Evolutionary conservation across 352 stramenopile species (phyloP), one percentile per base, ranked within the genome.

Genomic region (Aphanomyces stellatus): DNA sequence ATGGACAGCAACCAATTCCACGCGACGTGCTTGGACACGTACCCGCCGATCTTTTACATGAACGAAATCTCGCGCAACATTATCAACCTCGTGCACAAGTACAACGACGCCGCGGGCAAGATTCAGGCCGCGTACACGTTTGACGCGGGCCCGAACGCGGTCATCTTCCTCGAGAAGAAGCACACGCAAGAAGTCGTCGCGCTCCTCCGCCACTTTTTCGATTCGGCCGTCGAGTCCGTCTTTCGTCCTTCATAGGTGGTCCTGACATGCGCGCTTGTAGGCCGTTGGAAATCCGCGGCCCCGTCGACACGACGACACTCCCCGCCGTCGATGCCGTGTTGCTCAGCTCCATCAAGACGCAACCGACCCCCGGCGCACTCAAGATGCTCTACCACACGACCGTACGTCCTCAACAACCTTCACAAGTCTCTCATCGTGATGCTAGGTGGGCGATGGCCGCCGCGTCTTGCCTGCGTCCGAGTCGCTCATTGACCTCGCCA

Each of bases 1-100:
- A 83, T 93, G 69, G 97, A 99, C 79, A 95, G 85, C 65, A 99
- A 99, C 81, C 93, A 99, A 72, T 99, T 99, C 75, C 97, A 99
- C 78, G 91, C 96, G 40, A 98, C 90, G 33, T 99, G 97, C 73
- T 80, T 99, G 11, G 96, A 99, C 76, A 99, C 96, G 19, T 98
- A 88, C 71, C 97, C 97, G 51, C 96, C 97, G 6, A 99, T 99
- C 68, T 98, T 98, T 74, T 99, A 99, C 76, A 91, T 99, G 82
- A 99, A 99, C 76, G 93, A 98, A 67, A 70, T 91, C 35, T 96
- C 88, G 28, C 77, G 77, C 42, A 72, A 73, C 53, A 86, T 96
- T 66, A 84, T 93, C 53, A 57, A 74, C 41, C 68, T 99, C 11
- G 85, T 99, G 33, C 94, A 99, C 78, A 80, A 75, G 51, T 98